Base-by-base conservation (phyloP, 441 rosid genomes). In the Arabidopsis lyrata region DNA sequence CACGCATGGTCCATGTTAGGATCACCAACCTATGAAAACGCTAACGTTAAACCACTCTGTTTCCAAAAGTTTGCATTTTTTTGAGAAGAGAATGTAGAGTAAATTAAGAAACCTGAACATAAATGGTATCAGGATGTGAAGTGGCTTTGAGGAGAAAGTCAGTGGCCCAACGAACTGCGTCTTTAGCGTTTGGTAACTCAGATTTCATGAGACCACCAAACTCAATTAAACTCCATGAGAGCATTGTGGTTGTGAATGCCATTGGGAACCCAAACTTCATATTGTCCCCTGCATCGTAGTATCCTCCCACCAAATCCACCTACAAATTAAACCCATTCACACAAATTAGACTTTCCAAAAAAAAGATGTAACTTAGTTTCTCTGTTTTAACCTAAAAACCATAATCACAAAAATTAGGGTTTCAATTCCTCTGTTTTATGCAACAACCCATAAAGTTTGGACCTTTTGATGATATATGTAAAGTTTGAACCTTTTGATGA, bases 281-380 rank as follows among this genome's bases (percentile, higher is more conserved):
- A 35, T 88, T 88, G 77, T 88, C 93, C 15, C 91, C 90, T 52
- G 93, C 90, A 66, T 88, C 93, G 39, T 86, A 85, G 78, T 86
- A 88, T 52, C 93, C 91, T 45, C 93, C 93, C n/a, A 86, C 91
- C 82, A 88, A 84, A 76, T 88, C 89, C 54, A 88, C 89, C 93
- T 88, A 81, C 85, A 10, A 24, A 5, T 18, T n/a, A 4, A 50
- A 39, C 65, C 48, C 60, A 71, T 71, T 54, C 1, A 35, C 56
- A 15, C 12, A 15, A 11, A 11, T 16, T 34, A 36, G 34, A 22
- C 10, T 41, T 67, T 36, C 2, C 8, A n/a, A 34, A 32, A 35
- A 35, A 41, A 61, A 41, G 1, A 36, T 9, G 20, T 24, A 27
- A 14, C 5, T 29, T 12, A 2, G 22, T 42, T 2, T 13, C 35